phyloP scores from a whole-genome alignment of 75 land plant genomes.

The Picea sitchensis region DNA sequence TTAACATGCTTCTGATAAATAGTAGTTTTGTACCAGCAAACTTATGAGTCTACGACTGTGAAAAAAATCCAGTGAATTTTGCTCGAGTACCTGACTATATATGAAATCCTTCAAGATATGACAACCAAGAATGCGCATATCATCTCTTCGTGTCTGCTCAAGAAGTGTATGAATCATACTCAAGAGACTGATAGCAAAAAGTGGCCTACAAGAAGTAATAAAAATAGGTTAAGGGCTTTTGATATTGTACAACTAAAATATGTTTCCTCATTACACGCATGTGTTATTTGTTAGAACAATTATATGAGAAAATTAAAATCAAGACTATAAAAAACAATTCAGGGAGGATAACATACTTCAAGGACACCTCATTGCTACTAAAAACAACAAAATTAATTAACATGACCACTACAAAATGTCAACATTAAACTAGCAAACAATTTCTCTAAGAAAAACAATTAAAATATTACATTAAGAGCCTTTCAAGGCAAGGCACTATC shows the following conservation, averaged over 20 bases:
- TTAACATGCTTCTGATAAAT: background rate
- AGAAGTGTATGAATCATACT: slow-evolving; percentile 61
- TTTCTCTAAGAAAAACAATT: too few species aligned
- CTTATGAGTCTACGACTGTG: background rate
- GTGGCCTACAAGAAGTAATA: slow-evolving; percentile 46
- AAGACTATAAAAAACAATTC: background rate
- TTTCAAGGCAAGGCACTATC: too few species aligned
- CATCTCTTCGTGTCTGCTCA: slow-evolving; percentile 73
- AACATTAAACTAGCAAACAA: background rate
- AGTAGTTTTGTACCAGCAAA: background rate
- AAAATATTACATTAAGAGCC: too few species aligned
- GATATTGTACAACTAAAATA: background rate
- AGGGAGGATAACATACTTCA: background rate
- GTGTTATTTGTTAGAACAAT: background rate
- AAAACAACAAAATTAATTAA: background rate
- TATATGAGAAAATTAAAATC: background rate
- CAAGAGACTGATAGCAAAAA: slow-evolving; percentile 70
- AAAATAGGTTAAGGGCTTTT: background rate
- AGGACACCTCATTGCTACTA: background rate
- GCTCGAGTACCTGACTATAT: slow-evolving; percentile 55
- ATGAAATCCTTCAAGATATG: slow-evolving; percentile 64
- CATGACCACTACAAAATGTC: background rate
- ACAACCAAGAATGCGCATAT: slow-evolving; percentile 74
- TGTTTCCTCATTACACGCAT: background rate
- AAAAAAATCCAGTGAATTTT: background rate